These are phyloP conservation scores for Tetracentron sinense DNA, from an alignment of 164 flowering plant species.

Conservation along the genomic window DNA sequence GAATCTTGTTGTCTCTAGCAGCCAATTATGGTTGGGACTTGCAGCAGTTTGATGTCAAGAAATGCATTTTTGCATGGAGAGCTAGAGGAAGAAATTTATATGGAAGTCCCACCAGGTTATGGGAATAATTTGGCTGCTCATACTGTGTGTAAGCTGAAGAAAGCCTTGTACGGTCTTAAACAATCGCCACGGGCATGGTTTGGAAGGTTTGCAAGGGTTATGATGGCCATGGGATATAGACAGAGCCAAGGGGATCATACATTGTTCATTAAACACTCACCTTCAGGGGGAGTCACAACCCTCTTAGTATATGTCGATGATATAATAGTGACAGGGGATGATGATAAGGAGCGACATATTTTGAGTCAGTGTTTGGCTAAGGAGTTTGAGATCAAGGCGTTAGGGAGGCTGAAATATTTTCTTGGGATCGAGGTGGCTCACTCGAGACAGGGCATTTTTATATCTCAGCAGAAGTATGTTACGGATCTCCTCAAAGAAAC, in stretches of 20 bases:
- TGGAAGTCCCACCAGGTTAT: neutral
- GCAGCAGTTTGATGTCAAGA: neutral
- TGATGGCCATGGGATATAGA: neutral
- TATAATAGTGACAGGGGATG: slow-evolving; percentile 5
- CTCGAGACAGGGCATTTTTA: slow-evolving; percentile 11
- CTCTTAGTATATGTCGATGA: neutral
- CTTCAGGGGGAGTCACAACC: neutral
- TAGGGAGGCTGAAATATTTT: slow-evolving; percentile 11
- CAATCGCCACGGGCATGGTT: too few species aligned
- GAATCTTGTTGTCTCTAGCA: neutral
- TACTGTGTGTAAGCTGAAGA: neutral
- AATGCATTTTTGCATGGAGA: neutral
- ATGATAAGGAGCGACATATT: neutral
- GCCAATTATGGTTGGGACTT: neutral
- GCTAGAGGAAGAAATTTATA: neutral
- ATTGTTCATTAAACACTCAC: neutral
- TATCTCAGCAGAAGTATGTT: slow-evolving; percentile 13
- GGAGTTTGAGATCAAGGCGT: slow-evolving; percentile 12
- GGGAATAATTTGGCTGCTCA: neutral
- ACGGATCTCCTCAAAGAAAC: slow-evolving; percentile 9
- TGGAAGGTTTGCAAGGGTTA: neutral
- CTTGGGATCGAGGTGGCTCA: slow-evolving; percentile 10
- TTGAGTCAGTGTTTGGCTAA: slow-evolving; percentile 4
- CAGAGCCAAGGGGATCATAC: neutral
- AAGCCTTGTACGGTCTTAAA: too few species aligned